Base-by-base conservation (phyloP, 2,329 filamentous ascomycete genomes). In the Colletotrichum agaves region DNA sequence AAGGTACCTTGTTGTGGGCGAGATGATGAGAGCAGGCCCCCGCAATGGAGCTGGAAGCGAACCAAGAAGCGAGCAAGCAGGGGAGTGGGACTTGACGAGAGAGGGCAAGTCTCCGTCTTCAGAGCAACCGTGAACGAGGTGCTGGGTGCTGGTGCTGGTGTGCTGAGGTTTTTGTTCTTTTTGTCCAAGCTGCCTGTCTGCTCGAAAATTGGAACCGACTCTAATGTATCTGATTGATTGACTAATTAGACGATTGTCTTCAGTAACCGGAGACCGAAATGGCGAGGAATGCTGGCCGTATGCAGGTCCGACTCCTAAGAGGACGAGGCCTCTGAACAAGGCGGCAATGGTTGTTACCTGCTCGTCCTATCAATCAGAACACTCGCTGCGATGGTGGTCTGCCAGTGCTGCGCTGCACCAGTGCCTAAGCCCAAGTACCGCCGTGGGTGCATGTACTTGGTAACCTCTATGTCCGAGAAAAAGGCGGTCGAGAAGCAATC, bases 1-100 rank as follows among this genome's bases (percentile, higher is more conserved):
- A 43, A 66, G 41, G 63, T 66, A 62, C 58, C 58, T 52, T 23
- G 17, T 19, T 21, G 62, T 60, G 58, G 63, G 41, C 57, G 52
- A 43, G 27, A 31, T 10, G 63, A 47, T 44, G 41, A 47, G 33
- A 63, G 49, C 35, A 56, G 63, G 50, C 63, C 63, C 58, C 63
- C 58, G 50, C 35, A 66, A 37, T 41, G 15, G 56, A 19, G 21
- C 19, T 61, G 57, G 31, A 62, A 66, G 63, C 58, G 41, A 44
- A 62, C 63, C 57, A 62, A 43, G 41, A 56, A 49, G 17, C 46
- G 43, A 31, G 33, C 19, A 53, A 19, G 31, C 31, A 39, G 31
- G n/a, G 31, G 33, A 15, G 27, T 27, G 27, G 27, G 8, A 27
- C 27, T 27, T 27, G 27, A 27, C 27, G 27, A 27, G 27, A 27